Evolutionary conservation across 768 basidiomycete species (phyloP).

Genomic region (Lyophyllum semitale): DNA sequence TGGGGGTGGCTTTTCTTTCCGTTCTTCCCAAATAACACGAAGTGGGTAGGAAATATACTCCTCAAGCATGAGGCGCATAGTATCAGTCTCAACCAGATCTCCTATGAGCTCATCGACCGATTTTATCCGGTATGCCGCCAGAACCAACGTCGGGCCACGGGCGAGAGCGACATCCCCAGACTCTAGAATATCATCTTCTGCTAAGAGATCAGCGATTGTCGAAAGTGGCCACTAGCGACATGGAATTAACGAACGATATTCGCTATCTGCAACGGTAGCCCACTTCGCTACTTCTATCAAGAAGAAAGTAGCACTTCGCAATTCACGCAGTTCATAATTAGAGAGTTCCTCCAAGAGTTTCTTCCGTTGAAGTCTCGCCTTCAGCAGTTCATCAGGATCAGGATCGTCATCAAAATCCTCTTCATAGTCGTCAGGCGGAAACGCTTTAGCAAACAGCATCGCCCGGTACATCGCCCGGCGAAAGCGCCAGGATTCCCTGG

Average conservation of each 20-base stretch:
- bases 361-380: constrained; percentile 8
- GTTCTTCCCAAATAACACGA: constrained; percentile 16
- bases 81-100: not conserved
- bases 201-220: not conserved
- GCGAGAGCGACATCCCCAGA: not conserved
- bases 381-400: not conserved
- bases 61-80: not conserved
- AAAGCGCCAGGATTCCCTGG: constrained; percentile 30
- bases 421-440: constrained; percentile 1
- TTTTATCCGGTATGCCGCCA: constrained; percentile 12
- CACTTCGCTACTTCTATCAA: constrained; percentile 14
- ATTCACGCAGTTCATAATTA: constrained; percentile 12
- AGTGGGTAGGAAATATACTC: constrained; percentile 19
- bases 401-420: constrained; percentile 4
- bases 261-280: not conserved
- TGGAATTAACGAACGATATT: not conserved
- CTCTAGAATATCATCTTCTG: not conserved
- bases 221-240: not conserved
- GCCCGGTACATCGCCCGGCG: constrained; percentile 19
- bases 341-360: constrained; percentile 9
- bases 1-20: constrained; percentile 19
- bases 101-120: not conserved
- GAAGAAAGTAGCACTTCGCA: constrained; percentile 17
- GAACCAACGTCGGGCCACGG: not conserved
- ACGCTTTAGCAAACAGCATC: constrained; percentile 15